Base-by-base conservation (phyloP, 148 eudicot genomes). In the Chenopodium suecicum region DNA sequence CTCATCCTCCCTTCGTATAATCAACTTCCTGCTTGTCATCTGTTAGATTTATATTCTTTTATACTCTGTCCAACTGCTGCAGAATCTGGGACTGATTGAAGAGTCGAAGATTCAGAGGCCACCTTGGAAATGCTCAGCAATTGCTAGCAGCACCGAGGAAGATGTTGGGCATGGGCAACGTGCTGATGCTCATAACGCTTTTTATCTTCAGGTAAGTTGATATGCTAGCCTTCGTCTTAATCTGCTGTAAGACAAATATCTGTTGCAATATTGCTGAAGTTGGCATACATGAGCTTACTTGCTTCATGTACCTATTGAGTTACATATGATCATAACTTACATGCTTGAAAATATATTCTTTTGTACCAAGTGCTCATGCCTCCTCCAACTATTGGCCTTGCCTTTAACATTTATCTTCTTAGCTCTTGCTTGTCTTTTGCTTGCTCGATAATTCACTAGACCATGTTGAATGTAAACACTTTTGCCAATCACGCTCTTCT, bases 21-120 rank as follows among this genome's bases (percentile, higher is more conserved):
- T 81, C 52, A 65, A 10, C 27, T 22, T 16, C 34, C 37, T 70
- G 66, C 73, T 27, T 78, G 12, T 52, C 31, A 44, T 66, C 37
- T 54, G 22, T 72, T 52, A 37, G 48, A 32, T 65, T 9, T 62
- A 46, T 82, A 72, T 73, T 74, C 41, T 3, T 76, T 25, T 29
- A 37, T 37, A 37, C 41, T 37, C 41, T 37, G 20, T 34, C 11
- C 25, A 56, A 46, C 50, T 62, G 66, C 73, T 74, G 76, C 95
- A 96, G 99, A 96, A 96, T 88, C 99, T 96, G 88, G 98, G 99
- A 75, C 79, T 96, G 81, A 96, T 96, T 50, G 98, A 94, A 82
- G 97, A 94, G 79, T 84, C 95, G 80, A 94, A 89, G 86, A 89
- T 96, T 73, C 80, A 89, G 78, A 94, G 97, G 88, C 62, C 98